Evolutionary conservation across 306 rosid genomes (phyloP), one percentile per base, ranked within the genome.

Genomic region (Rosa lucieae): DNA sequence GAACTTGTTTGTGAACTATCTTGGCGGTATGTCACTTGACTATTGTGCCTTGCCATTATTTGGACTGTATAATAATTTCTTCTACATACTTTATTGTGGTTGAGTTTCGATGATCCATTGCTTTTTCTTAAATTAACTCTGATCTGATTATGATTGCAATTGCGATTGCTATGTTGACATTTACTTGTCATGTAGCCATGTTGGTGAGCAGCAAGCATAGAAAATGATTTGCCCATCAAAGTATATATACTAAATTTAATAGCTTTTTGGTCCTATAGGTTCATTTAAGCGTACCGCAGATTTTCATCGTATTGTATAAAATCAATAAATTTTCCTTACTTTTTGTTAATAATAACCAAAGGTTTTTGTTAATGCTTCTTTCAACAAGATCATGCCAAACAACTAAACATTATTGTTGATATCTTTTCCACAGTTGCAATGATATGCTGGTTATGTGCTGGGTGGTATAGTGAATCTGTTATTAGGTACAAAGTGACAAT

Each of bases 1-100:
- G 98, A 93, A 75, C 99, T 95, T 74, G 96, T 95, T 79, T 78
- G 86, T 81, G 99, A 95, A 83, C 82, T 93, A 85, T 88, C 99
- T 68, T 93, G 97, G 98, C 84, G 99, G 99, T 92, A 91, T 72
- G 92, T 81, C 72, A 48, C 59, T 67, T 47, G 12, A 26, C 73
- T 20, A 21, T 51, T 39, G 9, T 14, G 70, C 70, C 26, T 56
- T 56, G 20, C 43, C 39, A 56, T 56, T n/a, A 40, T 11, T 40
- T 40, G 3, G 5, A 56, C 21, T 3, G 4, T 74, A 40, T 55
- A 1, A 37, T 73, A 73, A 10, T 53, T 26, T 56, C 42, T 58
- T 74, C 15, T 3, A 58, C 69, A n/a, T 58, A 35, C 55, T 74
- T 73, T 23, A 35, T 73, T 62, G 77, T 55, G 59, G 51, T n/a